These are phyloP conservation scores for Exophiala alcalophila DNA, from an alignment of 2,329 filamentous ascomycete genomes.

Conservation along the genomic window DNA sequence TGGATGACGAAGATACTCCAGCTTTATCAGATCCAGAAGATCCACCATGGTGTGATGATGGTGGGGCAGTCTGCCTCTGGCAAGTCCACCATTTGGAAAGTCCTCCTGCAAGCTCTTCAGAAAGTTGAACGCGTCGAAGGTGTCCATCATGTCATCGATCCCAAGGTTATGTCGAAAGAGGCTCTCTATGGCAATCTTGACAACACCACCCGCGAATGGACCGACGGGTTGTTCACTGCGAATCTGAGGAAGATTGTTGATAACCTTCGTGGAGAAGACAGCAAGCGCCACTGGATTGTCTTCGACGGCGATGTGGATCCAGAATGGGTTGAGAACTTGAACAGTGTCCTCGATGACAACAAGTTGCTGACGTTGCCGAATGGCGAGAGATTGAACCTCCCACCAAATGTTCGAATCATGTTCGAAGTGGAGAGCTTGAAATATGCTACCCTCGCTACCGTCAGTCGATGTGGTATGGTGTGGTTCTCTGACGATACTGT, in stretches of 20 bases:
- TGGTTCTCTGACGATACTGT: conserved; percentile 99
- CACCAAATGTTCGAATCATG: conserved; percentile 96
- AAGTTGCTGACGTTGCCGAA: conserved; percentile 96
- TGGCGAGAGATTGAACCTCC: conserved; percentile 92
- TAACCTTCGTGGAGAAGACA: conserved; percentile 93
- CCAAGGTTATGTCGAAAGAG: conserved; percentile 99
- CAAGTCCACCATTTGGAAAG: conserved; percentile 93
- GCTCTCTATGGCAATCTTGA: conserved; percentile 93
- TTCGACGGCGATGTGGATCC: conserved; percentile 99
- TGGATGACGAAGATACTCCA: conserved; percentile 99
- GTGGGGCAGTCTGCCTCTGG: conserved; percentile 96
- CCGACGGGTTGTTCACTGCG: conserved; percentile 95
- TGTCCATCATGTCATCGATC: conserved; percentile 95
- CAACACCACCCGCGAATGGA: conserved; percentile 97
- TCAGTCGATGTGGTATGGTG: conserved; percentile 99
- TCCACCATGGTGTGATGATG: conserved; percentile 99
- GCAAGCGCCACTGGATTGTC: conserved; percentile 97
- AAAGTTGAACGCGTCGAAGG: conserved; percentile 88
- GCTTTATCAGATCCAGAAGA: conserved; percentile 94
- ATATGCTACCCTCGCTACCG: conserved; percentile 96
- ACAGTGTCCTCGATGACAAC: conserved; percentile 99
- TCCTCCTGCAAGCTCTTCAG: conserved; percentile 85
- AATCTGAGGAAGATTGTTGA: conserved; percentile 98
- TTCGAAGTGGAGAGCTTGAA: conserved; percentile 98
- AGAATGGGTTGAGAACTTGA: conserved; percentile 99